These are phyloP conservation scores for Erysimum cheiranthoides DNA, from an alignment of 345 rosid genomes.

Conservation along the genomic window DNA sequence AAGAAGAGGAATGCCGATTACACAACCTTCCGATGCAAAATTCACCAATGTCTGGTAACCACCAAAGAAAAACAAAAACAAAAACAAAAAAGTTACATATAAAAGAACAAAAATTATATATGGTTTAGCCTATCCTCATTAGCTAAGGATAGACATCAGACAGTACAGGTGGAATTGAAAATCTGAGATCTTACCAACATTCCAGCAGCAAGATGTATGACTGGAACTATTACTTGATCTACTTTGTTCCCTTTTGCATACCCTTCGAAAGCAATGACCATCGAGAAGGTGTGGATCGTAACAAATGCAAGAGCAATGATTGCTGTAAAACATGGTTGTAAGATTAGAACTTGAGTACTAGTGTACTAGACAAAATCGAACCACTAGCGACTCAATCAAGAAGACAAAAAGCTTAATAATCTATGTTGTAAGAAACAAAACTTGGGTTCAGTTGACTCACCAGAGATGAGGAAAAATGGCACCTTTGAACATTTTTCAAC, in stretches of 20 bases:
- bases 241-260: conserved; percentile 86
- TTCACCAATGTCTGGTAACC: conserved; percentile 76
- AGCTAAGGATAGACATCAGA: conserved; percentile 9
- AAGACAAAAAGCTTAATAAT: conserved; percentile 19
- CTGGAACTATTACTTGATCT: conserved; percentile 83
- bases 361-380: conserved; percentile 14
- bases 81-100: neutral
- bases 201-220: conserved; percentile 82
- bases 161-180: conserved; percentile 5
- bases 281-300: conserved; percentile 92
- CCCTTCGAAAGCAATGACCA: conserved; percentile 94
- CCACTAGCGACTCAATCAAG: conserved; percentile 27
- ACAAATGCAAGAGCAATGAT: conserved; percentile 87
- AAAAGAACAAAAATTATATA: neutral
- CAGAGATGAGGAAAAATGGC: conserved; percentile 93
- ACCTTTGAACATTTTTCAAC: conserved; percentile 75
- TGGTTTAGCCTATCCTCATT: conserved; percentile 5
- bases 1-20: conserved; percentile 81
- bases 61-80: neutral
- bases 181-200: conserved; percentile 66
- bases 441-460: conserved; percentile 55
- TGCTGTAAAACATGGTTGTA: conserved; percentile 59
- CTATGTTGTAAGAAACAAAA: conserved; percentile 2
- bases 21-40: conserved; percentile 81
- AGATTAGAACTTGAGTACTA: conserved; percentile 38